Evolutionary conservation across 768 basidiomycete genomes (phyloP).

Genomic region (Rhodotorula toruloides): DNA sequence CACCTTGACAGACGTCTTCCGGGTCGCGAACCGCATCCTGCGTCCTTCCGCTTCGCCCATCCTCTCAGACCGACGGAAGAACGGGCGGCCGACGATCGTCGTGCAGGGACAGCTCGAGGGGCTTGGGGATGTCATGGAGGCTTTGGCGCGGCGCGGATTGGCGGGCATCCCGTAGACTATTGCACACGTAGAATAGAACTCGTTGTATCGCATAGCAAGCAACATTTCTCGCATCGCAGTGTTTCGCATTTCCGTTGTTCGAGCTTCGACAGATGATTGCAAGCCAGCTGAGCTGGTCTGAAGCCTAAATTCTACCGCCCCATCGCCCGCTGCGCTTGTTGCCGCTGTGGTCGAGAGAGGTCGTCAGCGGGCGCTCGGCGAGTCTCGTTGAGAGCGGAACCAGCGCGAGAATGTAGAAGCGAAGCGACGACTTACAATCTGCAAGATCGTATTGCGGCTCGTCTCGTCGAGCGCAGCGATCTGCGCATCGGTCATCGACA

Average conservation of each 20-base stretch:
- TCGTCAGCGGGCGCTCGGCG: too few relatives aligned
- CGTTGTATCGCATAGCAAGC: too few relatives aligned
- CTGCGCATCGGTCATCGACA: slow-evolving; percentile 73
- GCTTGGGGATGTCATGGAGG: slow-evolving; percentile 52
- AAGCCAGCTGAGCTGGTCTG: too few relatives aligned
- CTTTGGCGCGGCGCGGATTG: slow-evolving; percentile 27
- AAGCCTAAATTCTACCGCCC: slow-evolving; percentile 12
- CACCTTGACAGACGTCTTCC: slow-evolving; percentile 62
- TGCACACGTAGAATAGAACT: too few relatives aligned
- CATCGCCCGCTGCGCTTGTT: slow-evolving; percentile 33
- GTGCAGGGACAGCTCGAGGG: slow-evolving; percentile 73
- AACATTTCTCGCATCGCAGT: too few relatives aligned
- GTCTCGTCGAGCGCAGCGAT: slow-evolving; percentile 71
- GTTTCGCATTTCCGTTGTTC: too few relatives aligned
- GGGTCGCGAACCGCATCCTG: slow-evolving; percentile 71
- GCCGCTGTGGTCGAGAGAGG: not conserved
- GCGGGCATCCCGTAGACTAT: slow-evolving; percentile 6
- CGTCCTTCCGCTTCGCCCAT: slow-evolving; percentile 27
- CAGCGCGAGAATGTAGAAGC: not conserved
- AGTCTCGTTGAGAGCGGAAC: not conserved
- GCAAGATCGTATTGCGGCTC: slow-evolving; percentile 72
- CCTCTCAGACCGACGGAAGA: slow-evolving; percentile 47
- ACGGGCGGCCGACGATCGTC: slow-evolving; percentile 66
- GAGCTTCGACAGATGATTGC: too few relatives aligned
- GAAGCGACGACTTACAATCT: slow-evolving; percentile 57